These are phyloP conservation scores for Leccinum pachyderme DNA, from an alignment of 1,284 basidiomycete species.

Conservation along the genomic window DNA sequence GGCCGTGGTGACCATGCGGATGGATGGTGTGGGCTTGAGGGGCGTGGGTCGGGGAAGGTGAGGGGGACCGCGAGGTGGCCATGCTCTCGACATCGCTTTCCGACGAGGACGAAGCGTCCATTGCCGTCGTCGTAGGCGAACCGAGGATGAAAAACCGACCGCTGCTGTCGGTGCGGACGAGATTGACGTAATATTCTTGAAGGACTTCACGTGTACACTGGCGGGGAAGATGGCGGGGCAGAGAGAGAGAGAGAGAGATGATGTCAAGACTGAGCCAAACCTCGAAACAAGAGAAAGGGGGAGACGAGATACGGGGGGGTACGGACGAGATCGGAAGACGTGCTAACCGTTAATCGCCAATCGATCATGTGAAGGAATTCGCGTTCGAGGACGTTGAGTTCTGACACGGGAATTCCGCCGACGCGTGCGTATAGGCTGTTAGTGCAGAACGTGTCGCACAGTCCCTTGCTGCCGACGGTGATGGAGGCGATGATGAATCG, in stretches of 20 bases:
- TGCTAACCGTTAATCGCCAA: slow-evolving; percentile 88
- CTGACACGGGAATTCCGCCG: slow-evolving; percentile 84
- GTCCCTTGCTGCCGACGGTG: slow-evolving; percentile 84
- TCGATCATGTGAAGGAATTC: slow-evolving; percentile 89
- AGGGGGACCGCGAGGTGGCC: slow-evolving; percentile 48
- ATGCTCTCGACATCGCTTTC: slow-evolving; percentile 64
- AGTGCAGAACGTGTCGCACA: slow-evolving; percentile 91
- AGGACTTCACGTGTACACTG: slow-evolving; percentile 79
- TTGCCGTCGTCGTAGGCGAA: slow-evolving; percentile 10
- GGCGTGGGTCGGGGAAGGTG: slow-evolving; percentile 36
- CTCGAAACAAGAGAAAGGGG: slow-evolving; percentile 3
- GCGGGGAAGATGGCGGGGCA: slow-evolving; percentile 1
- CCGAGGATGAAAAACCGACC: slow-evolving; percentile 56
- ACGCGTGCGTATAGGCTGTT: slow-evolving; percentile 93
- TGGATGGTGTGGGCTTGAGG: not conserved
- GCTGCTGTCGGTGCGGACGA: slow-evolving; percentile 71
- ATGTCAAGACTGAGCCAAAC: slow-evolving; percentile 24
- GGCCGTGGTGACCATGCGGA: not conserved
- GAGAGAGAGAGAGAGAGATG: not conserved
- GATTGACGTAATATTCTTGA: slow-evolving; percentile 83
- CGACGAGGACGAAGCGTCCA: slow-evolving; percentile 1
- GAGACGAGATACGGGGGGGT: not conserved
- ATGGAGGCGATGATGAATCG: slow-evolving; percentile 92
- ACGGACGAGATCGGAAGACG: slow-evolving; percentile 15
- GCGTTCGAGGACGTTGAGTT: slow-evolving; percentile 90